Conservation (phyloP, 441 rosid species). For the Capsella rubella region DNA sequence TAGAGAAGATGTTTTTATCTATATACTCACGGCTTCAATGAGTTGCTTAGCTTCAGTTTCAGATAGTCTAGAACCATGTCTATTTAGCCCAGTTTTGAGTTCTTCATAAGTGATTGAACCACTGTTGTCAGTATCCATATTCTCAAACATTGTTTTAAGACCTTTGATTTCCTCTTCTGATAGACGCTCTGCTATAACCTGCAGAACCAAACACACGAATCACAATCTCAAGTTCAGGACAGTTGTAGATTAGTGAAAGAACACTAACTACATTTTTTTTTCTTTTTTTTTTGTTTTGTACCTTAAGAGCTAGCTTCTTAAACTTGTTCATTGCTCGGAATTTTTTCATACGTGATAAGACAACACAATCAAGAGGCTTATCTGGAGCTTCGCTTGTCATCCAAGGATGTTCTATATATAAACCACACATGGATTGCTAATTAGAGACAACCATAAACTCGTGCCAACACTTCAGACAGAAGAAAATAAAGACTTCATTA, state of each 20-base stretch:
- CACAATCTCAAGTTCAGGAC: not conserved
- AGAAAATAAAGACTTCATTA: not conserved
- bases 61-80: conserved; percentile 74
- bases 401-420: conserved; percentile 79
- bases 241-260: no score
- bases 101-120: conserved; percentile 89
- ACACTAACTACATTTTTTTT: no score
- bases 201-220: conserved; percentile 1
- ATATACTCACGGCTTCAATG: conserved; percentile 70
- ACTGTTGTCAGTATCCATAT: conserved; percentile 81
- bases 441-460: conserved; percentile 1
- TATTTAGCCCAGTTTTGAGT: conserved; percentile 68
- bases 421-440: conserved; percentile 33
- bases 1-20: no score
- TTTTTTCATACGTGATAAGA: conserved; percentile 84
- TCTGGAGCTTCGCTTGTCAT: conserved; percentile 75
- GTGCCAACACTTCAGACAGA: not conserved
- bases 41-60: conserved; percentile 84
- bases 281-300: no score
- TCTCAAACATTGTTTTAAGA: conserved; percentile 73
- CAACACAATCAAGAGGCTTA: conserved; percentile 76
- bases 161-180: conserved; percentile 87
- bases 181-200: conserved; percentile 85
- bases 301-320: conserved; percentile 88
- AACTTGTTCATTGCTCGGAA: conserved; percentile 88